Evolutionary conservation across 371 early-diverging fungal species (phyloP).

Genomic region (Mortierella sp.): DNA sequence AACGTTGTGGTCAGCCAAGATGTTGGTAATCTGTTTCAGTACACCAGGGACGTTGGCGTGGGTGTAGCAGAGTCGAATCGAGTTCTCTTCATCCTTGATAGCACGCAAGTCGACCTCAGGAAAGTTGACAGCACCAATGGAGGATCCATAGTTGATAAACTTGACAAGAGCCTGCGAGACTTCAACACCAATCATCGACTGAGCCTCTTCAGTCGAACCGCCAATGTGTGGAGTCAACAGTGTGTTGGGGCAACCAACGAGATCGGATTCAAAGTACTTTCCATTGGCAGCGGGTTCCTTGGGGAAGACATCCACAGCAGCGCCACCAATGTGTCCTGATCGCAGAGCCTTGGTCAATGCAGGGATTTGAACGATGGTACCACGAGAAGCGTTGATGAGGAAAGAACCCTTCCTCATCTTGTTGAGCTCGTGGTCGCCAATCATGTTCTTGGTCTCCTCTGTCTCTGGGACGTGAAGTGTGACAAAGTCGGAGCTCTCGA

Average conservation of each 20-base stretch:
- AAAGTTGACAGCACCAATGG: conserved; percentile 95
- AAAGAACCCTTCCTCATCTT: conserved; percentile 92
- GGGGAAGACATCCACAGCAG: conserved; percentile 97
- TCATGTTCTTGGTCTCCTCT: conserved; percentile 96
- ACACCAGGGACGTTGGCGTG: conserved; percentile 98
- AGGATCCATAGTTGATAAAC: conserved; percentile 88
- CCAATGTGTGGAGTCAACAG: conserved; percentile 97
- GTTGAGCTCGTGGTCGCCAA: conserved; percentile 82
- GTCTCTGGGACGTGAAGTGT: conserved; percentile 97
- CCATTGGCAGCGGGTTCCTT: conserved; percentile 94
- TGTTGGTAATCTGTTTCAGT: conserved; percentile 91
- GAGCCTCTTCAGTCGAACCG: conserved; percentile 98
- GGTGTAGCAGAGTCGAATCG: conserved; percentile 88
- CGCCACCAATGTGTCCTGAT: conserved; percentile 92
- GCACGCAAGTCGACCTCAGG: conserved; percentile 92
- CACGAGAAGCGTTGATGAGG: conserved; percentile 94
- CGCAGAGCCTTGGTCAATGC: conserved; percentile 86
- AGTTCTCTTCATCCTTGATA: conserved; percentile 74
- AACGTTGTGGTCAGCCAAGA: conserved; percentile 93
- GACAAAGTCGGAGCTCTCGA: conserved; percentile 87
- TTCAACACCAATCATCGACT: conserved; percentile 95
- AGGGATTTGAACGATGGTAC: conserved; percentile 92
- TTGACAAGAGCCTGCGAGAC: conserved; percentile 84
- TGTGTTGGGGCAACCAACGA: conserved; percentile 89
- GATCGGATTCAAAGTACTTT: conserved; percentile 76